A percentile compares a stretch with the other conserved stretches of the same genome.
These are phyloP conservation scores for Crithidia bombi DNA, from an alignment of 208 protist species.

Conservation along the genomic window DNA sequence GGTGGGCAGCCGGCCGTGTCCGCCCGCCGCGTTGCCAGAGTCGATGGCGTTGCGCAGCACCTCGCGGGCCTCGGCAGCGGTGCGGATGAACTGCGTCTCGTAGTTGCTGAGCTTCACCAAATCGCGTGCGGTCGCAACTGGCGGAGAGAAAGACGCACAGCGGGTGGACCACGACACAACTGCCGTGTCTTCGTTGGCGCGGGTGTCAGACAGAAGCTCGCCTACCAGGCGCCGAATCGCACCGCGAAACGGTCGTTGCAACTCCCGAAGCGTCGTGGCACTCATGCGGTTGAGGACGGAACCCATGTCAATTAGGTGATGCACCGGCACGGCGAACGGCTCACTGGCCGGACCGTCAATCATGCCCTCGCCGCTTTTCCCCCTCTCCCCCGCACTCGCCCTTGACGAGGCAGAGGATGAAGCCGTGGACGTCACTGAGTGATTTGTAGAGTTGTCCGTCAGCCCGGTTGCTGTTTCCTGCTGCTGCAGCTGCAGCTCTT, in stretches of 20 bases:
- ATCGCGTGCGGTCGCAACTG: slow-evolving; percentile 42
- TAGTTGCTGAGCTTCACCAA: slow-evolving; percentile 51
- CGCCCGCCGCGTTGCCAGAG: slow-evolving; percentile 38
- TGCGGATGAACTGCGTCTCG: slow-evolving; percentile 61
- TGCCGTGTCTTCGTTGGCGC: not conserved
- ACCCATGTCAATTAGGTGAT: slow-evolving; percentile 73
- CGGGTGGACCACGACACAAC: not conserved
- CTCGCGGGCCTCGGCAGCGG: slow-evolving; percentile 61
- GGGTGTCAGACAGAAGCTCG: slow-evolving; percentile 19
- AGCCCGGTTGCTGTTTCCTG: not conserved
- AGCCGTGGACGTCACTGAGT: not conserved
- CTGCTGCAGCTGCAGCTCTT: not conserved
- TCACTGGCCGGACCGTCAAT: slow-evolving; percentile 13
- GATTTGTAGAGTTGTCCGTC: no score
- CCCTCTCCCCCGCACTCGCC: not conserved
- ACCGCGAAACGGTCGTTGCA: slow-evolving; percentile 42
- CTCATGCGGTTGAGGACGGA: slow-evolving; percentile 56
- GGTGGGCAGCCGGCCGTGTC: slow-evolving; percentile 35
- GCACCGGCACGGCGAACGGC: slow-evolving; percentile 40
- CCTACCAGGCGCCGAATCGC: slow-evolving; percentile 39
- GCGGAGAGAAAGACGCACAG: slow-evolving; percentile 29
- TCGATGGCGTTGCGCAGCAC: slow-evolving; percentile 55
- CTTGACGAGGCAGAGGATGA: not conserved
- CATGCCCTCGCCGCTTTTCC: no score
- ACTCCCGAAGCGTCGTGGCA: slow-evolving; percentile 33